Percentiles rank a stretch among this genome's conserved stretches.
Evolutionary conservation across 2,329 filamentous ascomycete genomes (phyloP).

Genomic region (Diaporthe capsici): DNA sequence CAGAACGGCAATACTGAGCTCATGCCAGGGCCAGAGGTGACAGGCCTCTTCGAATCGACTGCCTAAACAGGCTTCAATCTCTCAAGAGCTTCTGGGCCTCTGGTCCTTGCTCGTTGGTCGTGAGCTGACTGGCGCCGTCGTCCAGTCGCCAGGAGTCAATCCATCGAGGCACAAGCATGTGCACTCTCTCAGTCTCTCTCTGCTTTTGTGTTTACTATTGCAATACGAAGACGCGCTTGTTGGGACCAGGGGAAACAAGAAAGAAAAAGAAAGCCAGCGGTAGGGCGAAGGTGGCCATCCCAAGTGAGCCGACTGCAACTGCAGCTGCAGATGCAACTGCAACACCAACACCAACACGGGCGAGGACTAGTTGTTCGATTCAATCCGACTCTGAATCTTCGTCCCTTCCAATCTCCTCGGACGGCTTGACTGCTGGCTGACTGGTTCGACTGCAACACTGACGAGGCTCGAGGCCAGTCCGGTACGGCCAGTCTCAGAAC

Average conservation of each 20-base stretch:
- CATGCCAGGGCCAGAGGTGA: neutral
- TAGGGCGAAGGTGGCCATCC: conserved; percentile 11
- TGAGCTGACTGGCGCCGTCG: neutral
- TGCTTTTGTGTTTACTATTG: neutral
- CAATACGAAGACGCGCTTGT: conserved; percentile 17
- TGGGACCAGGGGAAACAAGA: neutral
- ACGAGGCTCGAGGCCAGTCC: conserved; percentile 23
- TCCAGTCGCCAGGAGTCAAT: neutral
- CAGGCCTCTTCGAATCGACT: neutral
- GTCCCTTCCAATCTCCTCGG: conserved; percentile 9
- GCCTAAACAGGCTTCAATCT: neutral
- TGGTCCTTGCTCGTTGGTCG: neutral
- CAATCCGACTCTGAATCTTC: conserved; percentile 26
- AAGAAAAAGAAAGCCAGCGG: neutral
- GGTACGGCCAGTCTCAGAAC: conserved; percentile 33
- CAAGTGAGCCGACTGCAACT: conserved; percentile 19
- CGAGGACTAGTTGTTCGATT: neutral
- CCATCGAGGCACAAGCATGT: neutral
- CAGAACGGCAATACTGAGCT: conserved; percentile 10
- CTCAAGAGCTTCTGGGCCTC: neutral
- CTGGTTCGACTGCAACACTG: conserved; percentile 11
- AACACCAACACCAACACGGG: neutral
- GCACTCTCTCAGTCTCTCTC: neutral
- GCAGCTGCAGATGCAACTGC: conserved; percentile 2
- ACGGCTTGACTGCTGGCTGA: neutral